Evolutionary conservation across 2,329 filamentous ascomycete species (phyloP), one percentile per base, ranked within the genome.

Genomic region (Nothopassalora personata): DNA sequence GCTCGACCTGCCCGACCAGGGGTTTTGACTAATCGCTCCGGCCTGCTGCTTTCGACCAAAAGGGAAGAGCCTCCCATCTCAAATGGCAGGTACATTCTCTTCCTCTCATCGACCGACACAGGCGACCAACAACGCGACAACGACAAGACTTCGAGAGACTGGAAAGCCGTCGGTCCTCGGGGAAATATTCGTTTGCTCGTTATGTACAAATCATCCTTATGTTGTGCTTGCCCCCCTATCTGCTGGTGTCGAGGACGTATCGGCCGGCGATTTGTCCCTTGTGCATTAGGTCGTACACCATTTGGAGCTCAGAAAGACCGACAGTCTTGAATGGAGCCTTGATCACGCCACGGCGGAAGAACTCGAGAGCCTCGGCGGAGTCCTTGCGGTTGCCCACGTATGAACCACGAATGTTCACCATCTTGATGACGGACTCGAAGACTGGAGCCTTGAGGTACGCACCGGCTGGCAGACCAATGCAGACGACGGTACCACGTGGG

Each of bases 341-440:
- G 82, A 97, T 92, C 64, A 95, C 77, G 15, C 93, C 93, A 23
- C 88, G 83, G 58, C 83, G 79, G 81, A 85, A 97, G 80, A 97
- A 97, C 66, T 97, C 92, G 63, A 97, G 81, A 2, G 93, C 92
- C 80, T 97, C 93, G 55, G 86, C 84, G 0, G 86, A 88, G 73
- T 97, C 93, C 73, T 88, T 86, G 66, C 93, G 85, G 80, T 96
- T 97, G 59, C 93, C 93, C 66, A 97, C 93, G 73, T 97, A 97
- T 68, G 86, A 91, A 61, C 92, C 92, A 80, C 90, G 90, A 81
- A 97, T 97, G 69, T 77, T 86, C 79, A 97, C 57, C 63, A 66
- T 65, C 63, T 65, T 66, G 63, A 93, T 81, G 63, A 97, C 93
- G 7, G 88, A 90, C 72, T 92, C 87, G 74, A 97, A 96, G 57